Evolutionary conservation across 768 basidiomycete genomes (phyloP), one percentile per base, ranked within the genome.

Genomic region (Russula emetica): DNA sequence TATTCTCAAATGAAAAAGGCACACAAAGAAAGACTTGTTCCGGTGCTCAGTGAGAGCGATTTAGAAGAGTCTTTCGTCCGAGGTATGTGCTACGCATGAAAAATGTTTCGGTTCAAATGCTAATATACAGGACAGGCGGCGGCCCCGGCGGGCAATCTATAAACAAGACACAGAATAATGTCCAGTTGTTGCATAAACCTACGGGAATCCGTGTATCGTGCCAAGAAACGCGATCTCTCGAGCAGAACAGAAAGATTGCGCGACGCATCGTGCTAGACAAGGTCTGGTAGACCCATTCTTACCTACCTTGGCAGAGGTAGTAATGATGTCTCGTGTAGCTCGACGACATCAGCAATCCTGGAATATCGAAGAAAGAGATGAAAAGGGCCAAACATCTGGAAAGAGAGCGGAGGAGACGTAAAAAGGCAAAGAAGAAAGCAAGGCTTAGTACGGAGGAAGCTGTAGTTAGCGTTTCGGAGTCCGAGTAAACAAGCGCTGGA

Each of bases 61-160:
- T 64, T 96, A n/a, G 88, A 89, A 65, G 94, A 96, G 76, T 77
- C 80, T 24, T 96, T 96, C 74, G 88, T 95, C 56, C 81, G 91
- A 73, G 94, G 94, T 90, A 58, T 71, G 73, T 77, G 68, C 59
- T 50, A 24, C n/a, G 9, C 53, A 24, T 13, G 53, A 30, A 54
- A 34, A 32, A 54, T 53, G 42, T 40, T 61, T 53, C 51, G 44
- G 16, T 36, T 58, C 50, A 56, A 24, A 28, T 59, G 58, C 58
- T 66, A 42, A 64, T 64, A 38, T 57, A 61, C 26, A 34, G 42
- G 54, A 30, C 71, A 94, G 92, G 92, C 51, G 87, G 90, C 71
- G 94, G 93, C 20, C 93, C 94, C 66, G 94, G 94, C 32, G 94
- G 94, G n/a, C 94, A 98, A 79, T 94, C 92, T 30, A 87, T 96